A percentile compares a stretch with the other conserved stretches of the same genome.
Evolutionary conservation across 2,329 filamentous ascomycete species (phyloP).

Genomic region (Ophiostoma tasmaniense): DNA sequence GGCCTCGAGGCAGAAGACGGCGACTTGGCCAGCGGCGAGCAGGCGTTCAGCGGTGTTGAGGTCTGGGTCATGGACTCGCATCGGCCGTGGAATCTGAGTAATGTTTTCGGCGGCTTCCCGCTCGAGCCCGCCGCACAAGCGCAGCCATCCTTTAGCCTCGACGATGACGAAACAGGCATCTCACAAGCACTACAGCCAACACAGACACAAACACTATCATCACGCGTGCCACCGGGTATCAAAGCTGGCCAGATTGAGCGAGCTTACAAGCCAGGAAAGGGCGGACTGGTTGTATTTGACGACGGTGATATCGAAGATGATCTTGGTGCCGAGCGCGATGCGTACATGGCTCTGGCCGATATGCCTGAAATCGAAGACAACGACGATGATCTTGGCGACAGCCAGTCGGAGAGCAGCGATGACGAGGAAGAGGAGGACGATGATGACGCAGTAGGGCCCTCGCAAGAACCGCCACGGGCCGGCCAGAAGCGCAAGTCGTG

Average conservation of each 20-base stretch:
- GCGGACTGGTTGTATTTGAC: conserved; percentile 89
- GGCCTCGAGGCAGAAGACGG: conserved; percentile 63
- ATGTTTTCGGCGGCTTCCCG: conserved; percentile 75
- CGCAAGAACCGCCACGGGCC: neutral
- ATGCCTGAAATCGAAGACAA: conserved; percentile 81
- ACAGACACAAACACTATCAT: conserved; percentile 19
- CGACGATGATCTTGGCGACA: conserved; percentile 49
- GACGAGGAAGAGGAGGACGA: conserved; percentile 42
- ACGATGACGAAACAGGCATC: conserved; percentile 22
- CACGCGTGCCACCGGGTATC: conserved; percentile 54
- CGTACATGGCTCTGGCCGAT: conserved; percentile 74
- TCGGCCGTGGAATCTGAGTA: conserved; percentile 88
- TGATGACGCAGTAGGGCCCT: conserved; percentile 28
- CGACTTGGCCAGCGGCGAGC: conserved; percentile 22
- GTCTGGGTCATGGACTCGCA: conserved; percentile 91
- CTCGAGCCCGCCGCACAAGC: conserved; percentile 34
- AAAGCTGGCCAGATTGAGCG: conserved; percentile 62
- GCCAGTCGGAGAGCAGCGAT: conserved; percentile 67
- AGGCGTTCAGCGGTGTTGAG: conserved; percentile 71
- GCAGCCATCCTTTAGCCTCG: neutral
- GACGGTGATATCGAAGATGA: conserved; percentile 92
- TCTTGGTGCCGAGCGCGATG: conserved; percentile 62
- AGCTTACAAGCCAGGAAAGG: conserved; percentile 66
- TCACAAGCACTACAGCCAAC: conserved; percentile 31
- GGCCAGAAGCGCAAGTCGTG: conserved; percentile 61